These are phyloP conservation scores for Trichoderma hamatum DNA, from an alignment of 2,329 filamentous ascomycete genomes.

Conservation along the genomic window DNA sequence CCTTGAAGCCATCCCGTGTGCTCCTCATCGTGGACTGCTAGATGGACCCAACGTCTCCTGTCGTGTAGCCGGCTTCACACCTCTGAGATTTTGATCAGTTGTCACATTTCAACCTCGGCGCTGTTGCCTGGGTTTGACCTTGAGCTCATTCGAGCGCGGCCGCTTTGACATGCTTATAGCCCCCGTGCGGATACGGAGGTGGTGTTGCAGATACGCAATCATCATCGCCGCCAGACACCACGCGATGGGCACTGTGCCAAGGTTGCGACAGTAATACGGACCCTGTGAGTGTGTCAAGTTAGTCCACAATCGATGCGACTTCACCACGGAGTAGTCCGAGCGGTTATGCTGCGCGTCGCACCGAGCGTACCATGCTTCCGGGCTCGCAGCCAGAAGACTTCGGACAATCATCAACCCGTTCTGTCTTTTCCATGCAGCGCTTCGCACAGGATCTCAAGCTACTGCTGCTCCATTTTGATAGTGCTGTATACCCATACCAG, in stretches of 20 bases:
- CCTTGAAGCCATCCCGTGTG: slow-evolving; percentile 7
- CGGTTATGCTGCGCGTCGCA: slow-evolving; percentile 14
- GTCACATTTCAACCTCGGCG: slow-evolving; percentile 24
- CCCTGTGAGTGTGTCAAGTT: not conserved
- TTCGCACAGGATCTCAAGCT: not conserved
- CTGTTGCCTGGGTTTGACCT: slow-evolving; percentile 17
- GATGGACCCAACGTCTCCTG: slow-evolving; percentile 6
- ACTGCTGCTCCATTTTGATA: not conserved
- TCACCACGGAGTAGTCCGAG: slow-evolving; percentile 21
- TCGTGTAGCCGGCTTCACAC: slow-evolving; percentile 12
- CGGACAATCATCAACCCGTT: slow-evolving; percentile 24
- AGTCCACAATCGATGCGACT: slow-evolving; percentile 8
- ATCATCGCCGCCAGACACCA: slow-evolving; percentile 11
- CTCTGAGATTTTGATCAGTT: slow-evolving; percentile 13
- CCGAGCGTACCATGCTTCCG: slow-evolving; percentile 21
- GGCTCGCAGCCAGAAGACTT: not conserved
- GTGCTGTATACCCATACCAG: slow-evolving; percentile 1
- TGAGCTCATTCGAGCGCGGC: slow-evolving; percentile 18
- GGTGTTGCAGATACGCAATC: not conserved
- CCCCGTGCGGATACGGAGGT: slow-evolving; percentile 6
- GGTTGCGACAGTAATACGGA: slow-evolving; percentile 2
- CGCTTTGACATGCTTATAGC: slow-evolving; percentile 10
- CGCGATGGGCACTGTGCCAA: slow-evolving; percentile 7
- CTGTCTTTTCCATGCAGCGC: not conserved
- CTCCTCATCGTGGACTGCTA: not conserved